A percentile compares a stretch with the other conserved stretches of the same genome.
Evolutionary conservation across 2,329 filamentous ascomycete genomes (phyloP).

Genomic region (Diplodia seriata): DNA sequence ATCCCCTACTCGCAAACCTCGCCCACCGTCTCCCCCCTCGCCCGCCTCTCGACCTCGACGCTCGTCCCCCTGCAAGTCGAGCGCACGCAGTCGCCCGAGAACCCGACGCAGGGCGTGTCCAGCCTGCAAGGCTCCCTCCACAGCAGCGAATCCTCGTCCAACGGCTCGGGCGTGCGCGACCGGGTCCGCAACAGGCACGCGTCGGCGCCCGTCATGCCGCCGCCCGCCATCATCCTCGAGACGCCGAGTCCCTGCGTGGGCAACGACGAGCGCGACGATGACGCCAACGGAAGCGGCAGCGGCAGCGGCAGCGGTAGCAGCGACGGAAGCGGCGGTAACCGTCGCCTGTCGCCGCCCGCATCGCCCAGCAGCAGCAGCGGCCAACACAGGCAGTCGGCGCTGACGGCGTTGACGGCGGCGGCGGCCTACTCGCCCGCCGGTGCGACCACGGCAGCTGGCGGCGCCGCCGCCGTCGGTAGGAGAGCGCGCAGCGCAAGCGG

Average conservation of each 20-base stretch:
- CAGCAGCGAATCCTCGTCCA: slow-evolving; percentile 2
- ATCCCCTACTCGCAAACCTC: slow-evolving; percentile 13
- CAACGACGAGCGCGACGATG: not conserved
- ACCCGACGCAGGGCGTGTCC: slow-evolving; percentile 13
- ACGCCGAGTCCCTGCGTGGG: slow-evolving; percentile 12
- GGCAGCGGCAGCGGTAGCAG: not conserved
- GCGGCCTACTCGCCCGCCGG: not conserved
- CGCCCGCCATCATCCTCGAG: slow-evolving; percentile 29
- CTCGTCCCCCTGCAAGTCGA: slow-evolving; percentile 29
- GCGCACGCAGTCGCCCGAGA: slow-evolving; percentile 18
- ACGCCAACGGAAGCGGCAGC: not conserved
- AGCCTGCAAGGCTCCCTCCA: slow-evolving; percentile 28
- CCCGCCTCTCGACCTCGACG: slow-evolving; percentile 25
- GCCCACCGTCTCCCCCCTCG: slow-evolving; percentile 12
- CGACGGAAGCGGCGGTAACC: not conserved
- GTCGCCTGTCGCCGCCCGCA: not conserved
- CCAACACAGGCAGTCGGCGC: not conserved
- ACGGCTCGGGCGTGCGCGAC: slow-evolving; percentile 10
- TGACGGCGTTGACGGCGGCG: not conserved
- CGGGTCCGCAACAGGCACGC: slow-evolving; percentile 1
- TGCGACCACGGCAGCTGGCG: not conserved
- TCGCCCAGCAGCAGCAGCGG: not conserved
- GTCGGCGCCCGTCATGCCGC: not conserved
- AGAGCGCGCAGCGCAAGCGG: slow-evolving; percentile 19
- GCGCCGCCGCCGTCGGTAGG: not conserved